These are phyloP conservation scores for Allium sativum DNA, from an alignment of 106 monocot species.

Conservation along the genomic window DNA sequence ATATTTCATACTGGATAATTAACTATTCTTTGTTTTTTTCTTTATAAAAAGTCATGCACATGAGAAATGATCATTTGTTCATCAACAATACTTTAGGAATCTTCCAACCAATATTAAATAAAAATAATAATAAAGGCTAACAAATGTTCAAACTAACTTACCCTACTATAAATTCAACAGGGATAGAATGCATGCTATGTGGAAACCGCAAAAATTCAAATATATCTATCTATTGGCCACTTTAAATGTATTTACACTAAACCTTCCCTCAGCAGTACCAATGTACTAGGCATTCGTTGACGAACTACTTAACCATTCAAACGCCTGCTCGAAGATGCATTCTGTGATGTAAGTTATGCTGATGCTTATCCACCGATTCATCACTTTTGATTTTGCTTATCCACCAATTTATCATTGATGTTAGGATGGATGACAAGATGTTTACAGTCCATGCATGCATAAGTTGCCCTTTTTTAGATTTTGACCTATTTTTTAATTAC, in stretches of 20 bases:
- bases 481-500: too few relatives aligned
- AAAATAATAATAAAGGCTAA: too few relatives aligned
- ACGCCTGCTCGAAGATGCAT: conserved; percentile 31
- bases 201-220: conserved; percentile 72
- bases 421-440: too few relatives aligned
- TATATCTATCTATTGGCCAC: conserved; percentile 55
- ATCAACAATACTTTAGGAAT: too few relatives aligned
- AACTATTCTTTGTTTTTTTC: too few relatives aligned
- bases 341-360: conserved; percentile 15
- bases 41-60: too few relatives aligned
- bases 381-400: conserved; percentile 76
- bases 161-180: not conserved
- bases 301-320: conserved; percentile 45
- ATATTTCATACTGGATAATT: too few relatives aligned
- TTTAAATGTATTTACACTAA: conserved; percentile 55
- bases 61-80: too few relatives aligned
- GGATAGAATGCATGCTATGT: conserved; percentile 50
- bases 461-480: too few relatives aligned
- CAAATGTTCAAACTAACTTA: not conserved
- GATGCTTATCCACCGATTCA: conserved; percentile 32
- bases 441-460: too few relatives aligned
- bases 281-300: conserved; percentile 71
- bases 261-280: conserved; percentile 47
- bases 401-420: too few relatives aligned
- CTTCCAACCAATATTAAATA: too few relatives aligned